Conservation (phyloP, 2,329 filamentous ascomycete genomes). For the Sclerotinia borealis region DNA sequence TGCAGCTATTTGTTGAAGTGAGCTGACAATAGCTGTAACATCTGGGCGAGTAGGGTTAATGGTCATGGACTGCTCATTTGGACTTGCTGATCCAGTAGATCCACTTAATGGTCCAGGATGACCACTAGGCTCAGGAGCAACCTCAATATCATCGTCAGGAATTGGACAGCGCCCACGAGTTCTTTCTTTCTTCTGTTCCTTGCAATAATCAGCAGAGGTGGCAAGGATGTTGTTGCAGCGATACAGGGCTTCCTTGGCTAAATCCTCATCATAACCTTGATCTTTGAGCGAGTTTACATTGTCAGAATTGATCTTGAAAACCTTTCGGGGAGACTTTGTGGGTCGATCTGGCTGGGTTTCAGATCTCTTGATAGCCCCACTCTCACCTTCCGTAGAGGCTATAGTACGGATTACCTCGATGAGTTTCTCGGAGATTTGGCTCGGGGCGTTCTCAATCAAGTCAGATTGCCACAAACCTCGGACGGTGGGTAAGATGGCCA, state of each 20-base stretch:
- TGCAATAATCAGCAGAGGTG: slow-evolving; percentile 68
- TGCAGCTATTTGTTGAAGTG: slow-evolving; percentile 15
- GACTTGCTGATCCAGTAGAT: slow-evolving; percentile 27
- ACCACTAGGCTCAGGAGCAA: slow-evolving; percentile 23
- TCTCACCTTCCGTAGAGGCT: slow-evolving; percentile 70
- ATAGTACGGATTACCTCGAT: slow-evolving; percentile 79
- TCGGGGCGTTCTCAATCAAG: slow-evolving; percentile 74
- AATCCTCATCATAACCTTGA: slow-evolving; percentile 49
- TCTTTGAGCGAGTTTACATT: slow-evolving; percentile 37
- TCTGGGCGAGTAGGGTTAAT: slow-evolving; percentile 14
- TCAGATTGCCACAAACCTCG: slow-evolving; percentile 78
- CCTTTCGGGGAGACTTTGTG: slow-evolving; percentile 35
- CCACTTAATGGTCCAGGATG: slow-evolving; percentile 19
- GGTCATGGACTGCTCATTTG: slow-evolving; percentile 25
- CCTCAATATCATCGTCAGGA: slow-evolving; percentile 50
- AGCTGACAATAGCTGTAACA: slow-evolving; percentile 17
- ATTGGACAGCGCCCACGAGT: slow-evolving; percentile 64
- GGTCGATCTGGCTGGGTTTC: slow-evolving; percentile 47
- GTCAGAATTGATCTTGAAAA: slow-evolving; percentile 47
- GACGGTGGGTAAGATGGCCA: slow-evolving; percentile 70
- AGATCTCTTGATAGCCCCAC: slow-evolving; percentile 52
- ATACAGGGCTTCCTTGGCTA: slow-evolving; percentile 75
- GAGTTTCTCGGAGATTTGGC: slow-evolving; percentile 68
- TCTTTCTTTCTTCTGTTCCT: slow-evolving; percentile 50
- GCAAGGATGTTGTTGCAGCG: slow-evolving; percentile 64